A percentile compares a stretch with the other conserved stretches of the same genome.
These are phyloP conservation scores for Diutina siamensis DNA, from an alignment of 1,139 yeast genomes.

Conservation along the genomic window DNA sequence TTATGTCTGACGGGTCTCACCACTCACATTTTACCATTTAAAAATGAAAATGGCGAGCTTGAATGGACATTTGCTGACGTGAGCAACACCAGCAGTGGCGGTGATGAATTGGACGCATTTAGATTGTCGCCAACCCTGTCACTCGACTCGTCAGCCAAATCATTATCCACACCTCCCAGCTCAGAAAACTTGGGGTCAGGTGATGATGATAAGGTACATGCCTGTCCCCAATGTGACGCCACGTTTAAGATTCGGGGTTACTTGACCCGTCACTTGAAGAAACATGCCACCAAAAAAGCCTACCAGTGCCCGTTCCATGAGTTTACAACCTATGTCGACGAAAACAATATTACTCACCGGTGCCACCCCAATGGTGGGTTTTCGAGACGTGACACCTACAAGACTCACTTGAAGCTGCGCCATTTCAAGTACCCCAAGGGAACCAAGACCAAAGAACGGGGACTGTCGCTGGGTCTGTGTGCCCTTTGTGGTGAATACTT, in stretches of 20 bases:
- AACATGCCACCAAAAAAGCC: conserved; percentile 39
- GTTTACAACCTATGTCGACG: conserved; percentile 11
- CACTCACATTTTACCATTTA: conserved; percentile 38
- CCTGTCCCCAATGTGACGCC: conserved; percentile 36
- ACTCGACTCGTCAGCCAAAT: not conserved
- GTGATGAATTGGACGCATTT: conserved; percentile 20
- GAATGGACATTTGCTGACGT: conserved; percentile 47
- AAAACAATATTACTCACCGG: conserved; percentile 15
- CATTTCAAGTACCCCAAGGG: conserved; percentile 53
- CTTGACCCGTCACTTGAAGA: conserved; percentile 44
- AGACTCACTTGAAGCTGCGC: conserved; percentile 45
- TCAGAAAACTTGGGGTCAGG: not conserved
- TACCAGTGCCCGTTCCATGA: conserved; percentile 44
- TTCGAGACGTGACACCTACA: conserved; percentile 46
- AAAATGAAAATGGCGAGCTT: conserved; percentile 42
- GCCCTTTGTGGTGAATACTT: conserved; percentile 45
- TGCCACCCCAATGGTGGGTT: conserved; percentile 54
- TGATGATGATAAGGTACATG: conserved; percentile 11
- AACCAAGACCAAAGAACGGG: conserved; percentile 36
- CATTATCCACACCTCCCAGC: not conserved
- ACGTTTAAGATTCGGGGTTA: conserved; percentile 45
- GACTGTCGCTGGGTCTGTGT: conserved; percentile 37
- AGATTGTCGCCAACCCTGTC: not conserved
- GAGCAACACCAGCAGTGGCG: conserved; percentile 17
- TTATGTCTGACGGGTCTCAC: conserved; percentile 39